These are phyloP conservation scores for Arachnopeziza araneosa DNA, from an alignment of 2,329 filamentous ascomycete genomes.

Conservation along the genomic window DNA sequence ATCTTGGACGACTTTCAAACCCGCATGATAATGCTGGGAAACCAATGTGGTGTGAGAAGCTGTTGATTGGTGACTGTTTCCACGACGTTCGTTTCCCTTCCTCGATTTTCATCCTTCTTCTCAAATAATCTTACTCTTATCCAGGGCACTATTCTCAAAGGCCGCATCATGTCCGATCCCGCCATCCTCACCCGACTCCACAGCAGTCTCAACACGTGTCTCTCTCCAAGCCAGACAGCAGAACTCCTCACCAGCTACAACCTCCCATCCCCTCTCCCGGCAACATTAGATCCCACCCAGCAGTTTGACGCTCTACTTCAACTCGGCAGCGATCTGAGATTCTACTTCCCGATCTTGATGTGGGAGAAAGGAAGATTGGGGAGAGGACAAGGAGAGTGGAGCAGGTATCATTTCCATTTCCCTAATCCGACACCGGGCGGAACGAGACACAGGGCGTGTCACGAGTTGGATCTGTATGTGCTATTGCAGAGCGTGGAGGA, in stretches of 20 bases:
- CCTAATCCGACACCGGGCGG: not conserved
- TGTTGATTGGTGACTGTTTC: constrained; percentile 12
- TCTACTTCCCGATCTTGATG: not conserved
- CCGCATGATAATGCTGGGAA: constrained; percentile 1
- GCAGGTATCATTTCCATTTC: not conserved
- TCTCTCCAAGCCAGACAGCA: not conserved
- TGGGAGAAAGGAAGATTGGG: not conserved
- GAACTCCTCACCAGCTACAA: not conserved
- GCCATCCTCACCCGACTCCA: constrained; percentile 7
- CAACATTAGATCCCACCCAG: not conserved
- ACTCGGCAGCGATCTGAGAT: not conserved
- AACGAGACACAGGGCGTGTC: not conserved
- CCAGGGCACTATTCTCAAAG: constrained; percentile 14
- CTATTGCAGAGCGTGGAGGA: not conserved
- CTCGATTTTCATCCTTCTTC: not conserved
- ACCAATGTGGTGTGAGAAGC: constrained; percentile 12
- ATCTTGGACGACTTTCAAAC: constrained; percentile 8
- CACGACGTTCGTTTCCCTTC: constrained; percentile 12
- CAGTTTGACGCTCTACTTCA: not conserved
- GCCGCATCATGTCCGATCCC: constrained; percentile 11
- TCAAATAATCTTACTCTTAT: not conserved
- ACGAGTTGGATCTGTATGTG: not conserved
- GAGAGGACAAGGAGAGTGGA: not conserved
- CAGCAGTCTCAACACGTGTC: constrained; percentile 1
- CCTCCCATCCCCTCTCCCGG: not conserved